Base-by-base conservation (phyloP, 305 asterid species). In the Fraxinus nigra region DNA sequence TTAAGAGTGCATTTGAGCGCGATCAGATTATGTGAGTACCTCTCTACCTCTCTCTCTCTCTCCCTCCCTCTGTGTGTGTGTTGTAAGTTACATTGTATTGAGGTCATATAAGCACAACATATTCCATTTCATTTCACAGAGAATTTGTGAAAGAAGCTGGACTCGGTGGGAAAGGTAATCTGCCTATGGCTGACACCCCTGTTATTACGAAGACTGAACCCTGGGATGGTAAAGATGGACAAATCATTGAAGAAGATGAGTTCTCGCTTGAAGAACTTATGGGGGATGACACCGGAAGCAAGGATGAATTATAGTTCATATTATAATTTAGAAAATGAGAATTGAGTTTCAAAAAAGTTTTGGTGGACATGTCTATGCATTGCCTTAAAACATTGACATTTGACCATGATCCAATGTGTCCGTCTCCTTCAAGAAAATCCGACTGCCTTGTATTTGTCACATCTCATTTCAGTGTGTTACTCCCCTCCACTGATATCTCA, bases 221-320 rank as follows among this genome's bases (percentile, higher is more conserved):
- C 0, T 95, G 99, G 98, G 98, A 95, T 22, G 99, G 99, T 16
- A 91, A 95, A 90, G 98, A 95, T 81, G 99, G 98, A 34, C 85
- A 93, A 84, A 83, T 92, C 77, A 86, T 92, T 11, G 99, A 95
- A 89, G 99, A 95, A 82, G 99, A 95, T 9, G 99, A 95, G 83
- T 92, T 95, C 82, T 93, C 99, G 24, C 97, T 95, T 18, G 99
- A 95, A 35, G 99, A 95, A 86, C 93, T 95, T 79, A 95, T 95
- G 99, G 94, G 92, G 59, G 97, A 89, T 24, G 96, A 90, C 79
- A 80, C 76, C 54, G 83, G 13, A 26, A 80, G 81, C 87, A 90
- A 91, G 82, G 92, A 90, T 84, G 96, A 91, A 83, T 85, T 92
- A 67, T 91, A 90, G 80, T 69, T 18, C 30, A 51, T 78, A 51